Percentiles rank a stretch among this genome's conserved stretches.
Conservation (phyloP, 805 yeast species). For the Kodamaea fukazawae region DNA sequence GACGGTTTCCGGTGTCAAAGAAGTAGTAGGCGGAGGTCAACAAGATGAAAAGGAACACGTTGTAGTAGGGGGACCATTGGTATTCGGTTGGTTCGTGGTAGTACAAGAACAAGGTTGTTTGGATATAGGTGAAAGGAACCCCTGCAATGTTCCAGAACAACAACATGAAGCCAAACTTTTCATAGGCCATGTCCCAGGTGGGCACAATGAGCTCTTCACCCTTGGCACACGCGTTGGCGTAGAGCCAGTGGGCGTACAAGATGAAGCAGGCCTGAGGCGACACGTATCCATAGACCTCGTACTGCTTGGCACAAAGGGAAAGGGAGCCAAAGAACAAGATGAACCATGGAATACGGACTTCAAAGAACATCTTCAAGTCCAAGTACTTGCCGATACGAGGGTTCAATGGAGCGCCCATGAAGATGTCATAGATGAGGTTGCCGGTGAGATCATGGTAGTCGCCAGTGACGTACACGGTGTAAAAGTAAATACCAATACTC, state of each 20-base stretch:
- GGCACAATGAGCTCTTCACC: conserved; percentile 98
- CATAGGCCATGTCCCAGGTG: conserved; percentile 99
- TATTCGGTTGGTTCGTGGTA: conserved; percentile 85
- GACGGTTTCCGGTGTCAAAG: conserved; percentile 93
- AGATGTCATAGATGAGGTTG: conserved; percentile 82
- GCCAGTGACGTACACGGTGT: conserved; percentile 60
- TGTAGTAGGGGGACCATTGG: conserved; percentile 64
- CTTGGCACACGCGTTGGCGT: conserved; percentile 95
- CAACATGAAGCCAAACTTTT: conserved; percentile 98
- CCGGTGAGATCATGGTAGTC: conserved; percentile 93
- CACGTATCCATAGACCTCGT: conserved; percentile 75
- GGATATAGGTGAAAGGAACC: conserved; percentile 97
- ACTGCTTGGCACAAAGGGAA: conserved; percentile 75
- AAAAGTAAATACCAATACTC: conserved; percentile 66
- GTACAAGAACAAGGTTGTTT: conserved; percentile 79
- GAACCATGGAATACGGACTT: conserved; percentile 97
- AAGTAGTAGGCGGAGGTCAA: conserved; percentile 77
- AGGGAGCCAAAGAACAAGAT: conserved; percentile 74
- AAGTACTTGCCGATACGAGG: conserved; percentile 86
- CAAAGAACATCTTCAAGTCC: conserved; percentile 95
- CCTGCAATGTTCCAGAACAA: conserved; percentile 99
- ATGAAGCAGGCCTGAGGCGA: conserved; percentile 73
- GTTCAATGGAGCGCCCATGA: conserved; percentile 97
- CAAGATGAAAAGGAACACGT: conserved; percentile 51
- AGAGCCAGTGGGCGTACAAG: conserved; percentile 84